A percentile compares a stretch with the other conserved stretches of the same genome.
These are phyloP conservation scores for Cystobasidium pallidum DNA, from an alignment of 1,284 basidiomycete species.

Conservation along the genomic window DNA sequence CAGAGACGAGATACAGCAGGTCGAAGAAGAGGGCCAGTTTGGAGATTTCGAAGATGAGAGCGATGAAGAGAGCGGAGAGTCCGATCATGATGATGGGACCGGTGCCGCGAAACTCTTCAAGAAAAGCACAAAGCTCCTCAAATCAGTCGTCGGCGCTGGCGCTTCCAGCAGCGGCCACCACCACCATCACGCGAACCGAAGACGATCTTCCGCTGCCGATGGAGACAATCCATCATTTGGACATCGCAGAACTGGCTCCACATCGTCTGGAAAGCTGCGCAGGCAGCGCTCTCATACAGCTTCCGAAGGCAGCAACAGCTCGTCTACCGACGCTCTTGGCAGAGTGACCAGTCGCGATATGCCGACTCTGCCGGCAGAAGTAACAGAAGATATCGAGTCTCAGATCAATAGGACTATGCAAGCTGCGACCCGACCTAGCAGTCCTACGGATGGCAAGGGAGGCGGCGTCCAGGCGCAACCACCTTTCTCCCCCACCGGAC, in stretches of 20 bases:
- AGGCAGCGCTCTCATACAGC: constrained; percentile 29
- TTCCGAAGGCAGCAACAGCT: constrained; percentile 31
- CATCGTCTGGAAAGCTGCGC: constrained; percentile 12
- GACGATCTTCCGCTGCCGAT: background rate
- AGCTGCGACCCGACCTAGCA: constrained; percentile 27
- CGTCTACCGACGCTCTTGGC: constrained; percentile 33
- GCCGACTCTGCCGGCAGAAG: constrained; percentile 34
- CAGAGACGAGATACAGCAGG: constrained; percentile 65
- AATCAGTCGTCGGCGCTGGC: constrained; percentile 49
- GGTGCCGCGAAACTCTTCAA: constrained; percentile 50
- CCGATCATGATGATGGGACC: constrained; percentile 63
- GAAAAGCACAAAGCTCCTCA: constrained; percentile 45
- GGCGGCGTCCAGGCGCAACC: background rate
- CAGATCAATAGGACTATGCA: constrained; percentile 39
- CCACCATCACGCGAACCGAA: background rate
- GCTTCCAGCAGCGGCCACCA: constrained; percentile 48
- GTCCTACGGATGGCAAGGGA: background rate
- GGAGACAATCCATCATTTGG: background rate
- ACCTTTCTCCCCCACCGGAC: background rate
- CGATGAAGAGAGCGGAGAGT: constrained; percentile 67
- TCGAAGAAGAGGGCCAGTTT: constrained; percentile 61
- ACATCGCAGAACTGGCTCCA: constrained; percentile 15
- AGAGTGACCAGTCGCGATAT: background rate
- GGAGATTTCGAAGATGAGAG: constrained; percentile 63
- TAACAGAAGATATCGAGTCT: constrained; percentile 30